phyloP scores from a whole-genome alignment of 768 basidiomycete species.

The Mycena sanguinolenta region DNA sequence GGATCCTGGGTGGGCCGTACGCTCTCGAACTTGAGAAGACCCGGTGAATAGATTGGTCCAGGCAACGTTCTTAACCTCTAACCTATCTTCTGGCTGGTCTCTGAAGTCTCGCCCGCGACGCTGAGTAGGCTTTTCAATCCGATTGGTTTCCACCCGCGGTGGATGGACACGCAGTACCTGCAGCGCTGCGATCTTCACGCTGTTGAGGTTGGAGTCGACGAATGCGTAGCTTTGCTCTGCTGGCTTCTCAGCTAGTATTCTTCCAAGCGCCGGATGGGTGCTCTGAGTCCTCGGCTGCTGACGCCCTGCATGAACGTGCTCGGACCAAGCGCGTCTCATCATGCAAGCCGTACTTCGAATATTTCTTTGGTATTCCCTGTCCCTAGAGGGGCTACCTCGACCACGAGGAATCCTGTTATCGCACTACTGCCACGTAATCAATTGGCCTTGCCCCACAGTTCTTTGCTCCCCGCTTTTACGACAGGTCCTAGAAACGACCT shows the following conservation, averaged over 20 bases:
- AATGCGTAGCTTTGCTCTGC: slow-evolving; percentile 18
- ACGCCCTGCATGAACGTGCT: slow-evolving; percentile 23
- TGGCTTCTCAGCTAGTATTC: slow-evolving; percentile 15
- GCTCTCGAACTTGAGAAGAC: not conserved
- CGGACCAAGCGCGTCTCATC: not conserved
- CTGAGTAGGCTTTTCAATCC: slow-evolving; percentile 22
- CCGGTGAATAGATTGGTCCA: slow-evolving; percentile 15
- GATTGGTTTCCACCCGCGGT: slow-evolving; percentile 29
- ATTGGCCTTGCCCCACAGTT: slow-evolving; percentile 20
- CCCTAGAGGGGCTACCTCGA: not conserved
- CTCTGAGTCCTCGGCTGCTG: slow-evolving; percentile 23
- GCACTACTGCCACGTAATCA: slow-evolving; percentile 23
- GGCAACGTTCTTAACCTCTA: not conserved
- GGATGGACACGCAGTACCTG: slow-evolving; percentile 14
- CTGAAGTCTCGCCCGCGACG: slow-evolving; percentile 15
- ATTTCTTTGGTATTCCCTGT: no score
- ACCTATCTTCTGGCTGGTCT: slow-evolving; percentile 10
- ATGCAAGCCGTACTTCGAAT: slow-evolving; percentile 2
- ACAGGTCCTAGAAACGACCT: slow-evolving; percentile 18
- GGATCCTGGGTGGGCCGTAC: slow-evolving; percentile 8
- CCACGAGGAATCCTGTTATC: slow-evolving; percentile 11
- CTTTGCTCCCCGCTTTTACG: slow-evolving; percentile 3
- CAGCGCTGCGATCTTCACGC: slow-evolving; percentile 29
- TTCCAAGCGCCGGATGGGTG: not conserved
- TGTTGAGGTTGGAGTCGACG: slow-evolving; percentile 9